Evolutionary conservation across 2,329 filamentous ascomycete genomes (phyloP).

Genomic region (Trichoderma semiorbis): DNA sequence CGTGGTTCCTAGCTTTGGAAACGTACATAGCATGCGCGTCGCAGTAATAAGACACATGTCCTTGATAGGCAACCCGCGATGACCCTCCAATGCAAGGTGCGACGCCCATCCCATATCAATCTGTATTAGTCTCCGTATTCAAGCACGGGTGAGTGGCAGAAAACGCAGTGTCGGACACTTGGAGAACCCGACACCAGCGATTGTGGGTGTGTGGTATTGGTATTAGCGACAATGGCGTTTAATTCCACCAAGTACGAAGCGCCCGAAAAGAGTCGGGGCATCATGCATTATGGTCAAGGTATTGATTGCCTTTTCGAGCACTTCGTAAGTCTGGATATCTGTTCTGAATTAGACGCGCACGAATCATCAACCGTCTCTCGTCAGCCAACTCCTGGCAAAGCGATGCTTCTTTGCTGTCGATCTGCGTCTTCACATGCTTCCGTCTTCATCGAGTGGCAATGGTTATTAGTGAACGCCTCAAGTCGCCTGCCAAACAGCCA

Average conservation of each 20-base stretch:
- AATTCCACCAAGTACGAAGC: not conserved
- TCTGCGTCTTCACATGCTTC: not conserved
- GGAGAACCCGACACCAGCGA: slow-evolving; percentile 1
- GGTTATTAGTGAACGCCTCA: not conserved
- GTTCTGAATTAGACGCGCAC: not conserved
- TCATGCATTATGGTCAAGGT: not conserved
- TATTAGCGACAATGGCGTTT: slow-evolving; percentile 1
- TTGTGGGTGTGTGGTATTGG: not conserved
- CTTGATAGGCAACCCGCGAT: not conserved
- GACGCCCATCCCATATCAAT: slow-evolving; percentile 10
- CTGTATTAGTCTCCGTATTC: not conserved
- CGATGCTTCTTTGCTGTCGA: not conserved
- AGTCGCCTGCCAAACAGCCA: not conserved
- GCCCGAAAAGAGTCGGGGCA: not conserved
- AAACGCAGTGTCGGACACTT: slow-evolving; percentile 9
- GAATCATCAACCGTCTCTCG: not conserved
- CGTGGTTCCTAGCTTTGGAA: not conserved
- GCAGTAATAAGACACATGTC: not conserved
- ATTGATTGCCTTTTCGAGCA: not conserved
- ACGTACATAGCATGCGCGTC: not conserved
- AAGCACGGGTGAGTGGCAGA: not conserved
- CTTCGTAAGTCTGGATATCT: not conserved
- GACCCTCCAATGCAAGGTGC: not conserved
- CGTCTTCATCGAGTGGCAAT: not conserved
- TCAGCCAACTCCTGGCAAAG: not conserved